Percentiles rank a stretch among this genome's conserved stretches.
These are phyloP conservation scores for Cladosporium sp. DNA, from an alignment of 2,329 filamentous ascomycete genomes.

Conservation along the genomic window DNA sequence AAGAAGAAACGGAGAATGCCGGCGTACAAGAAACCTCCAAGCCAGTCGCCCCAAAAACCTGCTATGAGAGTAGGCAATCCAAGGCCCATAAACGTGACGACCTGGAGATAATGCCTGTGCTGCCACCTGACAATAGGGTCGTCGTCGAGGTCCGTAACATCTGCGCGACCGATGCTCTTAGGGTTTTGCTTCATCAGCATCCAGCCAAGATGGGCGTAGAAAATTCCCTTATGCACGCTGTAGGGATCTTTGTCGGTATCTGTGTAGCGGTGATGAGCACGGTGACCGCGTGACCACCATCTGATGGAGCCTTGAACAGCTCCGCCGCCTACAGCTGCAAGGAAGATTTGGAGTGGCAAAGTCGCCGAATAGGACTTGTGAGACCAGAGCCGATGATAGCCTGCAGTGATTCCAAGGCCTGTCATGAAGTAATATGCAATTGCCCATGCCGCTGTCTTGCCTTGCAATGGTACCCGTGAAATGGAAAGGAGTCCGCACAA, in stretches of 20 bases:
- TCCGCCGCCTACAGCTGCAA: slow-evolving; percentile 71
- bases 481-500: slow-evolving; percentile 65
- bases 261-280: slow-evolving; percentile 80
- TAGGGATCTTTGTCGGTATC: slow-evolving; percentile 85
- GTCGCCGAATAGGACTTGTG: slow-evolving; percentile 73
- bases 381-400: slow-evolving; percentile 75
- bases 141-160: slow-evolving; percentile 78
- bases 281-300: slow-evolving; percentile 80
- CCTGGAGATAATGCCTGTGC: slow-evolving; percentile 75
- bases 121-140: slow-evolving; percentile 78
- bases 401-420: slow-evolving; percentile 31
- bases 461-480: slow-evolving; percentile 68
- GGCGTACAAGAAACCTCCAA: slow-evolving; percentile 72
- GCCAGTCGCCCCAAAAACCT: slow-evolving; percentile 73
- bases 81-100: slow-evolving; percentile 67
- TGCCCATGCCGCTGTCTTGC: slow-evolving; percentile 66
- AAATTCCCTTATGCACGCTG: slow-evolving; percentile 75
- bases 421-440: slow-evolving; percentile 75
- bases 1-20: slow-evolving; percentile 78
- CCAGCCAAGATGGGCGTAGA: slow-evolving; percentile 78
- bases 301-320: slow-evolving; percentile 76
- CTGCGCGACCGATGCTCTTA: slow-evolving; percentile 74
- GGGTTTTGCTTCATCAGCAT: slow-evolving; percentile 88
- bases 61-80: slow-evolving; percentile 67
- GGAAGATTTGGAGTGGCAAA: slow-evolving; percentile 68